Conservation (phyloP, 345 rosid species). For the Clausena lansium region DNA sequence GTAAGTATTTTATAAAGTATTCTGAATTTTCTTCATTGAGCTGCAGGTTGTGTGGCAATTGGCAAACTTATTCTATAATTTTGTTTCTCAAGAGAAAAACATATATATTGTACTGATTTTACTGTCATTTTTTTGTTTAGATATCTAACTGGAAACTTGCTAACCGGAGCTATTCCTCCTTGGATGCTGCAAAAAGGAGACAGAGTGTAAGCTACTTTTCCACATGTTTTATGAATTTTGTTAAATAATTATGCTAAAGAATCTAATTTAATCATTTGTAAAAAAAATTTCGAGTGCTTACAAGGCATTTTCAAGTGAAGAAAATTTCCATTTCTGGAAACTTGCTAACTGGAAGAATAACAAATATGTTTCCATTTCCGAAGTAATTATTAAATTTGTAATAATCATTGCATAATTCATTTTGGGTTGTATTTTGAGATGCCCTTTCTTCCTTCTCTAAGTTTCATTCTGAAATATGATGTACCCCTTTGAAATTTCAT, state of each 20-base stretch:
- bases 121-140: conserved; percentile 8
- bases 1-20: conserved; percentile 15
- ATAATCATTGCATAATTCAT: no score
- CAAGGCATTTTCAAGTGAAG: neutral
- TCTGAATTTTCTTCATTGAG: neutral
- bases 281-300: neutral
- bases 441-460: neutral
- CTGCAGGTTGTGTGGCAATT: neutral
- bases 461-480: neutral
- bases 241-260: neutral
- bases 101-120: neutral
- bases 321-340: neutral
- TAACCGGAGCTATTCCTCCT: conserved; percentile 29
- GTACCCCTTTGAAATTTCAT: neutral
- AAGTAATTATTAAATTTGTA: no score
- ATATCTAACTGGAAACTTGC: conserved; percentile 38
- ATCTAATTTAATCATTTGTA: neutral
- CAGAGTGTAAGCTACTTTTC: conserved; percentile 5
- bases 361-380: no score
- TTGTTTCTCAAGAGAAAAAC: no score
- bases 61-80: neutral
- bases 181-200: conserved; percentile 20
- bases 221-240: neutral
- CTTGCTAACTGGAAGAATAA: no score
- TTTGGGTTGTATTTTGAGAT: neutral